Conservation (phyloP, 192 early-diverging fungal genomes). For the Podila epigama region DNA sequence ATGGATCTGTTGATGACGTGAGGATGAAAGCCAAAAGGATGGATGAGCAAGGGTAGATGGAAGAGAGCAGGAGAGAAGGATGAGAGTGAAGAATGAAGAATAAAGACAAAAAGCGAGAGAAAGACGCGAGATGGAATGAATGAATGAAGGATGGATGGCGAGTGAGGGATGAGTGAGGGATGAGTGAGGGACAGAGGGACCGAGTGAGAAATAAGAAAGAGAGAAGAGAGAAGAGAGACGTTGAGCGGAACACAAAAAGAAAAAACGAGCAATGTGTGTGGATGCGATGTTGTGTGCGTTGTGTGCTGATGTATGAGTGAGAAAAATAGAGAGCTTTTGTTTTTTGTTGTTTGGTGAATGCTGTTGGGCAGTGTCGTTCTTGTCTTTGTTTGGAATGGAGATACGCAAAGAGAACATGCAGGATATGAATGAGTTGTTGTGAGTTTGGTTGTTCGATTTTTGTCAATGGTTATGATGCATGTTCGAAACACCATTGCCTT, state of each 20-base stretch:
- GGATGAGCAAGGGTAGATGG: not conserved
- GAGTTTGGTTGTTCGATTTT: too few species aligned
- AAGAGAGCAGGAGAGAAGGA: not conserved
- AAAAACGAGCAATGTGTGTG: not conserved
- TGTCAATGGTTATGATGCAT: too few species aligned
- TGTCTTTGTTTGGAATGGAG: too few species aligned
- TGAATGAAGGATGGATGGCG: not conserved
- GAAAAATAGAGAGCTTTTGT: not conserved
- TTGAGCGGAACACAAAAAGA: not conserved
- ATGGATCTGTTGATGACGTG: not conserved
- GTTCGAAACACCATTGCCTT: too few species aligned
- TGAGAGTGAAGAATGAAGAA: not conserved
- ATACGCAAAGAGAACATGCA: too few species aligned
- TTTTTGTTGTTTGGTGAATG: too few species aligned
- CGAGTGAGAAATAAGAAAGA: not conserved
- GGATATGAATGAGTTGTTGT: too few species aligned
- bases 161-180: not conserved
- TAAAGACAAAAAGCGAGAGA: not conserved
- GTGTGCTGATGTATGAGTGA: not conserved
- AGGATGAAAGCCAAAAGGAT: not conserved
- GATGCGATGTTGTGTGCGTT: conserved; percentile 1
- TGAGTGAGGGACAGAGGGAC: not conserved
- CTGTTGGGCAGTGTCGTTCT: too few species aligned
- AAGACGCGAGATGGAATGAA: not conserved
- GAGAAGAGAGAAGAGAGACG: conserved; percentile 3